Evolutionary conservation across 345 rosid genomes (phyloP).

Genomic region (Eucalyptus cloeziana): DNA sequence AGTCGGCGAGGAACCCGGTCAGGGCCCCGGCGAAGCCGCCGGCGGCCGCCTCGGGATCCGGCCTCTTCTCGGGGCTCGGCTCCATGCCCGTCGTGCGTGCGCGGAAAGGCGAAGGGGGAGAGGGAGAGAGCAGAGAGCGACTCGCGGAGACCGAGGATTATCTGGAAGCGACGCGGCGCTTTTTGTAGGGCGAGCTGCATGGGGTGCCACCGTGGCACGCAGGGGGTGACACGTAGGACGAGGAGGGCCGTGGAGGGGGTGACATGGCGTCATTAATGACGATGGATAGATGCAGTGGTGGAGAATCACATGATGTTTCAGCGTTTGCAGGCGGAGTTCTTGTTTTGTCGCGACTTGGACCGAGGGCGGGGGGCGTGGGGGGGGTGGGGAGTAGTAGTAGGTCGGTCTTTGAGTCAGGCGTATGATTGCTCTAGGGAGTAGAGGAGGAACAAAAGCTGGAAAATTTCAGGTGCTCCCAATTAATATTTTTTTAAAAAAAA

Average conservation of each 20-base stretch:
- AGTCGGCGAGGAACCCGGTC: constrained; percentile 4
- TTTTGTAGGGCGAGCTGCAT: not conserved
- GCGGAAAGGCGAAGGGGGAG: not conserved
- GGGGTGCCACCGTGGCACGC: not conserved
- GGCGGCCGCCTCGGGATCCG: not conserved
- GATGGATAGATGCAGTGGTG: not conserved
- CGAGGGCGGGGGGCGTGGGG: too few species aligned
- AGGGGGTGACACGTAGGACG: not conserved
- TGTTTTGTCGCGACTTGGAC: not conserved
- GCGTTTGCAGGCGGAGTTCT: not conserved
- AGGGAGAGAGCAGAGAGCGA: not conserved
- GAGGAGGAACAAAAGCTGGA: not conserved
- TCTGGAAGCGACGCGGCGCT: not conserved
- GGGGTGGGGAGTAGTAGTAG: not conserved
- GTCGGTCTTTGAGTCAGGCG: not conserved
- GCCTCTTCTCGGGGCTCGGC: not conserved
- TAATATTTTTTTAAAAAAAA: not conserved
- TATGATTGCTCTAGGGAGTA: not conserved
- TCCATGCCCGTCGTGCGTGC: not conserved
- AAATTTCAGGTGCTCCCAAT: not conserved
- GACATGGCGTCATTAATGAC: not conserved
- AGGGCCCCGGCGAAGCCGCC: not conserved
- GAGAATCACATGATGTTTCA: not conserved
- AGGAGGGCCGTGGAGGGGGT: not conserved
- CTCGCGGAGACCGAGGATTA: not conserved